phyloP scores from a whole-genome alignment of 2,329 filamentous ascomycete species.

The Biscogniauxia mediterranea region DNA sequence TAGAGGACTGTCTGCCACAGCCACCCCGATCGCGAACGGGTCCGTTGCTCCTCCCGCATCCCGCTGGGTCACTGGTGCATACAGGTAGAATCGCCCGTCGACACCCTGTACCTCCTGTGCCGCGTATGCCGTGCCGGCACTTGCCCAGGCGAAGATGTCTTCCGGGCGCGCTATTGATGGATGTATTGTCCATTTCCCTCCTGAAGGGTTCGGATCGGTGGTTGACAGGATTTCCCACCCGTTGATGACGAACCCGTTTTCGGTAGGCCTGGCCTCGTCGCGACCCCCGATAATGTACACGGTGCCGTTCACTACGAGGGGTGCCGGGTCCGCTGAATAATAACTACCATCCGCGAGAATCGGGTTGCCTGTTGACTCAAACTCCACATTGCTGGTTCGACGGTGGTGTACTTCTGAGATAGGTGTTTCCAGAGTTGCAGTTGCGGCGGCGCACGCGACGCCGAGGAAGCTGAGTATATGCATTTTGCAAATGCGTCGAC shows the following conservation, averaged over 20 bases:
- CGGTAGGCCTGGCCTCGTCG: conserved; percentile 30
- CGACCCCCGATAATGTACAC: conserved; percentile 38
- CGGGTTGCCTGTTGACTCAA: conserved; percentile 35
- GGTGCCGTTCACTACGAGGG: conserved; percentile 36
- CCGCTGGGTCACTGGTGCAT: conserved; percentile 34
- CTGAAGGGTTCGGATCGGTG: conserved; percentile 29
- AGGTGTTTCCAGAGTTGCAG: neutral
- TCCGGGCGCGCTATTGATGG: conserved; percentile 32
- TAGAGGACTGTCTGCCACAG: conserved; percentile 33
- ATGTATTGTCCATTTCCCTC: conserved; percentile 35
- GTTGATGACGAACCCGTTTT: conserved; percentile 36
- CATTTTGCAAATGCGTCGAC: no score
- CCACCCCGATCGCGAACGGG: conserved; percentile 39
- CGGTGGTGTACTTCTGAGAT: neutral
- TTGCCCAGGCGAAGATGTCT: conserved; percentile 35
- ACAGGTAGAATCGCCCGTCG: conserved; percentile 38
- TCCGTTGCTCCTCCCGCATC: conserved; percentile 26
- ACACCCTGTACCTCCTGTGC: conserved; percentile 35
- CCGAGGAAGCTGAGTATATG: neutral
- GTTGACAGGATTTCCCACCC: conserved; percentile 38
- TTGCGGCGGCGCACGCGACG: neutral
- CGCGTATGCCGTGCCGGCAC: conserved; percentile 35
- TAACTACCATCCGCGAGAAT: conserved; percentile 37
- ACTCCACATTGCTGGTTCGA: conserved; percentile 10
- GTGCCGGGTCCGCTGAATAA: conserved; percentile 40